Conservation (phyloP, 768 basidiomycete genomes). For the Suillus weaverae region DNA sequence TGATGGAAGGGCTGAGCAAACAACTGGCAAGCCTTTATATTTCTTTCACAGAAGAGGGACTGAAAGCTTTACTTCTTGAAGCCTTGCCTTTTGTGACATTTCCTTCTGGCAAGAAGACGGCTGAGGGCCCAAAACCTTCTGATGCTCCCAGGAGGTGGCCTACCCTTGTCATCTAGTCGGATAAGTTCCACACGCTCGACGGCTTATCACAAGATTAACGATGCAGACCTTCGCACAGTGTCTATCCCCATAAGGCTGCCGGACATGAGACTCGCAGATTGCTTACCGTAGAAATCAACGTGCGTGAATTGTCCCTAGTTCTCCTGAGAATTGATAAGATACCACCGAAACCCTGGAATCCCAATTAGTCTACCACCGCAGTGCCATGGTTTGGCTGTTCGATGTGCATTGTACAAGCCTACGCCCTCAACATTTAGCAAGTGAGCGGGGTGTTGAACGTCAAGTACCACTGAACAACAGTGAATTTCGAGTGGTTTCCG, state of each 20-base stretch:
- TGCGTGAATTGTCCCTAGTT: not conserved
- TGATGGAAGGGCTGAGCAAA: not conserved
- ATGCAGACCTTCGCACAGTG: not conserved
- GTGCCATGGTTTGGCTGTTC: not conserved
- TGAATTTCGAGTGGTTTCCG: not conserved
- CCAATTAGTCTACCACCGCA: too few relatives aligned
- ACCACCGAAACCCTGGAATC: not conserved
- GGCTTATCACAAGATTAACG: not conserved
- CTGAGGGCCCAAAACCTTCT: not conserved
- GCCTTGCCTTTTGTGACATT: not conserved
- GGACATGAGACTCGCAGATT: not conserved
- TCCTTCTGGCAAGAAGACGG: not conserved
- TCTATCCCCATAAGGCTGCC: not conserved
- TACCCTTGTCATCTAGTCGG: not conserved
- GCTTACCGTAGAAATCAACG: not conserved
- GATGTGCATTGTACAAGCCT: not conserved
- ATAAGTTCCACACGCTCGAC: not conserved
- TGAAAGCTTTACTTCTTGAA: not conserved
- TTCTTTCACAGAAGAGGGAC: not conserved
- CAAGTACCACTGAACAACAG: not conserved
- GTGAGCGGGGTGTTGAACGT: not conserved
- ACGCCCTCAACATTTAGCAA: not conserved
- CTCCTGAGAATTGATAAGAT: conserved; percentile 3
- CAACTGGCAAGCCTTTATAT: not conserved
- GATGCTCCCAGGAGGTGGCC: not conserved